Evolutionary conservation across 2,329 filamentous ascomycete species (phyloP).

Genomic region (Hypomyces perniciosus): DNA sequence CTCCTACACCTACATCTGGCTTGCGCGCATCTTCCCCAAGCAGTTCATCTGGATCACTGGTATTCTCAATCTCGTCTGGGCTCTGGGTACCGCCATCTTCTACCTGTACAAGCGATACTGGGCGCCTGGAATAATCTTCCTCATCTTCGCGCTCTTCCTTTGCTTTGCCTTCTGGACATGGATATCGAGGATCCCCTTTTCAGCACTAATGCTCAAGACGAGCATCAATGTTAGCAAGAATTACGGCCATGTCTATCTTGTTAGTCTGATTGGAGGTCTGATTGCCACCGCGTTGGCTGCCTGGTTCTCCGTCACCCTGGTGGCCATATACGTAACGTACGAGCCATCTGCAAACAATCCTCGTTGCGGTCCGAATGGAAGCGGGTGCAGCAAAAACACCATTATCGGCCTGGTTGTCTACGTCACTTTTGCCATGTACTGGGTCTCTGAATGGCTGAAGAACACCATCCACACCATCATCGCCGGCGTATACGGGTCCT

Average conservation of each 20-base stretch:
- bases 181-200: slow-evolving; percentile 88
- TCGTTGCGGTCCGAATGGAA: slow-evolving; percentile 43
- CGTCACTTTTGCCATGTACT: slow-evolving; percentile 86
- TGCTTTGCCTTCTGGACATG: slow-evolving; percentile 64
- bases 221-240: slow-evolving; percentile 78
- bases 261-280: slow-evolving; percentile 78
- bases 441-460: slow-evolving; percentile 90
- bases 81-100: slow-evolving; percentile 79
- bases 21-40: slow-evolving; percentile 74
- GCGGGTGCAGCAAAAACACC: slow-evolving; percentile 65
- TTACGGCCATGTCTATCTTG: slow-evolving; percentile 79
- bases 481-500: slow-evolving; percentile 82
- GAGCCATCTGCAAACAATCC: slow-evolving; percentile 55
- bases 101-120: slow-evolving; percentile 74
- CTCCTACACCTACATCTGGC: slow-evolving; percentile 69
- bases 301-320: slow-evolving; percentile 82
- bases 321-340: slow-evolving; percentile 80
- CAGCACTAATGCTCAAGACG: slow-evolving; percentile 81
- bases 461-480: slow-evolving; percentile 87
- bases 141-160: slow-evolving; percentile 53
- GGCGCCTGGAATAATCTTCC: slow-evolving; percentile 79
- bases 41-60: slow-evolving; percentile 90
- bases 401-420: slow-evolving; percentile 83
- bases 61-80: slow-evolving; percentile 78
- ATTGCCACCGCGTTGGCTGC: slow-evolving; percentile 69